A percentile compares a stretch with the other conserved stretches of the same genome.
Evolutionary conservation across 768 basidiomycete species (phyloP).

Genomic region (Roridomyces roridus): DNA sequence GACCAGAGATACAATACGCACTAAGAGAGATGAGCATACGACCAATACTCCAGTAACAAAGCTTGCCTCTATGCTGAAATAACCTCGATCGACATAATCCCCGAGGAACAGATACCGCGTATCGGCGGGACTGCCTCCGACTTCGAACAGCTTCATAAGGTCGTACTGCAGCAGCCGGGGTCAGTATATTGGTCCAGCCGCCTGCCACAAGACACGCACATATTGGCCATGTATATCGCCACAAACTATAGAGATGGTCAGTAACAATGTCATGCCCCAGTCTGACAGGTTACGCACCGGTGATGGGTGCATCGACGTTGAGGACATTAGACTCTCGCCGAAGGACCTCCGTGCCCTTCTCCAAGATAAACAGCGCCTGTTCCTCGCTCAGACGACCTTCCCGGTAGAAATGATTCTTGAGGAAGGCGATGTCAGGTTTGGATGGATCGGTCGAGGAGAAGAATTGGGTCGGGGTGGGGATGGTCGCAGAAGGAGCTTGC

Average conservation of each 20-base stretch:
- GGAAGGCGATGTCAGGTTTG: slow-evolving; percentile 93
- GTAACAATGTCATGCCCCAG: neutral
- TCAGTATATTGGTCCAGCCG: neutral
- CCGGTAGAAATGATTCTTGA: slow-evolving; percentile 99
- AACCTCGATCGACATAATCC: slow-evolving; percentile 93
- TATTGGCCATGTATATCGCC: slow-evolving; percentile 99
- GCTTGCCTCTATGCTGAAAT: slow-evolving; percentile 92
- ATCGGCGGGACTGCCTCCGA: slow-evolving; percentile 92
- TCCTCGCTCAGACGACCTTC: slow-evolving; percentile 94
- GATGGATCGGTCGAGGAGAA: slow-evolving; percentile 77
- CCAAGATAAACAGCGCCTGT: slow-evolving; percentile 93
- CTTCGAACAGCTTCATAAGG: slow-evolving; percentile 94
- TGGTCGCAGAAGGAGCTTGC: slow-evolving; percentile 94
- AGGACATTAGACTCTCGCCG: slow-evolving; percentile 88
- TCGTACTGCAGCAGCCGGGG: slow-evolving; percentile 65
- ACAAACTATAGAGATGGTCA: slow-evolving; percentile 65
- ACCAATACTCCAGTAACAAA: slow-evolving; percentile 19
- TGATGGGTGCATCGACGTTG: slow-evolving; percentile 97
- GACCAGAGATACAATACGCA: slow-evolving; percentile 98
- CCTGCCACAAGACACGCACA: slow-evolving; percentile 53
- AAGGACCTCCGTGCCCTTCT: slow-evolving; percentile 82
- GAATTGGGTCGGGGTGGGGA: slow-evolving; percentile 94
- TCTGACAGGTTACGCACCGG: slow-evolving; percentile 59
- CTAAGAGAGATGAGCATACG: slow-evolving; percentile 46
- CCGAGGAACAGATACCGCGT: slow-evolving; percentile 92